Percentiles rank a stretch among this genome's conserved stretches.
phyloP scores from a whole-genome alignment of 2,329 filamentous ascomycete species.

The Penicillium oxalicum region DNA sequence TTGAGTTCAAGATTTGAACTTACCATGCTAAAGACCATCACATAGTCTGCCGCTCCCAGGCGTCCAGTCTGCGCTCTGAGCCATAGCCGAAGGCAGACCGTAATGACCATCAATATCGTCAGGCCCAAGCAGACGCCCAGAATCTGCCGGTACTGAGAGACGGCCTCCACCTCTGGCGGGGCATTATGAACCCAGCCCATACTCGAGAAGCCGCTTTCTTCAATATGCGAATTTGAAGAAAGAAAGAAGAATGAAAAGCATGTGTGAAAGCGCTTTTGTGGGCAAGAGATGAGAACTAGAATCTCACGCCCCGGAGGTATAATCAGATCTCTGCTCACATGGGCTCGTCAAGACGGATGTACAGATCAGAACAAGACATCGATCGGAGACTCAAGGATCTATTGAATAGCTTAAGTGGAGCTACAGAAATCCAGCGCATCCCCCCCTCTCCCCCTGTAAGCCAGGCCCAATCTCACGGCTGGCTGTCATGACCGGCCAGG shows the following conservation, averaged over 20 bases:
- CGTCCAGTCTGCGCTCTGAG: slow-evolving; percentile 41
- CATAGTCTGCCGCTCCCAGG: slow-evolving; percentile 46
- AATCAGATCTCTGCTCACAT: too few species aligned
- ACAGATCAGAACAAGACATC: too few species aligned
- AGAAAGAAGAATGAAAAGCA: neutral
- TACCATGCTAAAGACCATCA: slow-evolving; percentile 34
- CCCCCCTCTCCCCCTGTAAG: too few species aligned
- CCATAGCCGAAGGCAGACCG: slow-evolving; percentile 41
- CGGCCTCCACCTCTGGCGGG: slow-evolving; percentile 41
- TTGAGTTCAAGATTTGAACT: neutral
- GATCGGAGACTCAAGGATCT: too few species aligned
- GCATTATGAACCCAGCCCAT: slow-evolving; percentile 52
- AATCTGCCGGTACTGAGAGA: slow-evolving; percentile 47
- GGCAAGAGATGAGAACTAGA: too few species aligned
- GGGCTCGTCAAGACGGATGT: too few species aligned
- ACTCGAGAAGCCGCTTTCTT: slow-evolving; percentile 3
- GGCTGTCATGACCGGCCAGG: neutral
- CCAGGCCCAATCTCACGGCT: too few species aligned
- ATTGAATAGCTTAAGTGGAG: too few species aligned
- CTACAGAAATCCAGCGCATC: too few species aligned
- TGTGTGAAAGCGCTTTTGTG: neutral
- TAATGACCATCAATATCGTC: slow-evolving; percentile 39
- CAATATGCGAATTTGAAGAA: neutral
- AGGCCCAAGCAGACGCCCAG: slow-evolving; percentile 46
- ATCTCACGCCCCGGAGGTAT: too few species aligned